phyloP scores from a whole-genome alignment of 306 rosid species.

The Begonia peltatifolia region DNA sequence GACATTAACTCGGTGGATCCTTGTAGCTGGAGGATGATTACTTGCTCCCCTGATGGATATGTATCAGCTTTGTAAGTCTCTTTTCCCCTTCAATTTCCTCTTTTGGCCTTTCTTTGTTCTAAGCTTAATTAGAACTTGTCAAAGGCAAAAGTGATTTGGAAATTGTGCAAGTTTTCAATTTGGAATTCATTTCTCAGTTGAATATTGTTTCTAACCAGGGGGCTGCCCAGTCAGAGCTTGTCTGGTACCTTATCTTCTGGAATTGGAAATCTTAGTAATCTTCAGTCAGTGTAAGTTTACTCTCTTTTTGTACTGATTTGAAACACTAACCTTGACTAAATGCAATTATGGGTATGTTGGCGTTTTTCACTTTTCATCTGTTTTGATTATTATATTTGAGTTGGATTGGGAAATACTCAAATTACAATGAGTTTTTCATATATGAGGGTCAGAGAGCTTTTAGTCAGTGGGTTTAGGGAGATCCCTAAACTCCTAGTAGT shows the following conservation, averaged over 20 bases:
- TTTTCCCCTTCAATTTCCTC: slow-evolving; percentile 1
- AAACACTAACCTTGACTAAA: neutral
- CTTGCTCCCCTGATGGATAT: slow-evolving; percentile 72
- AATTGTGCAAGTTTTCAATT: slow-evolving; percentile 1
- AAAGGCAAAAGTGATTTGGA: too few relatives aligned
- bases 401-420: too few relatives aligned
- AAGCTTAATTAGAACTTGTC: neutral
- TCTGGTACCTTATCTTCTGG: slow-evolving; percentile 74
- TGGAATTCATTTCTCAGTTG: slow-evolving; percentile 12
- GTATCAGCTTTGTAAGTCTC: slow-evolving; percentile 78
- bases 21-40: slow-evolving; percentile 99
- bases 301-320: slow-evolving; percentile 1
- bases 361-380: neutral
- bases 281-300: slow-evolving; percentile 78
- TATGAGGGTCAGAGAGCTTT: too few relatives aligned
- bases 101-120: neutral
- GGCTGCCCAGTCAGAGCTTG: slow-evolving; percentile 92
- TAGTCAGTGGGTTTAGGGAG: too few relatives aligned
- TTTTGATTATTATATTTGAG: too few relatives aligned
- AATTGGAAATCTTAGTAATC: slow-evolving; percentile 71
- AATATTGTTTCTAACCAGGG: slow-evolving; percentile 31
- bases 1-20: slow-evolving; percentile 94
- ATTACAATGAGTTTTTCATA: too few relatives aligned
- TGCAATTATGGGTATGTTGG: slow-evolving; percentile 2
- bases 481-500: too few relatives aligned